Percentiles rank a stretch among this genome's conserved stretches.
These are phyloP conservation scores for Galeopsis tetrahit DNA, from an alignment of 257 asterid genomes.

Conservation along the genomic window DNA sequence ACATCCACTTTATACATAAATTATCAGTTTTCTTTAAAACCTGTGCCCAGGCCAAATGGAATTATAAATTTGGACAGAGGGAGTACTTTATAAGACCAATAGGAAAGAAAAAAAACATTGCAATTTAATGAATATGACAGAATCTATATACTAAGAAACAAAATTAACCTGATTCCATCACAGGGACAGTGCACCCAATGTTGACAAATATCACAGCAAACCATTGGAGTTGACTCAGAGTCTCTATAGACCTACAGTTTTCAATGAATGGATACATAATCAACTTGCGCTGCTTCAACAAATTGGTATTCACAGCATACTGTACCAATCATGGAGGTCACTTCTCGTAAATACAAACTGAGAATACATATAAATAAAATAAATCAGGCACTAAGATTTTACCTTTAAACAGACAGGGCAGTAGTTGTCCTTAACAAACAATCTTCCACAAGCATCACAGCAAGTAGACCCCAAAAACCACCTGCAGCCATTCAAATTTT, in stretches of 20 bases:
- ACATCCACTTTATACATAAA: no score
- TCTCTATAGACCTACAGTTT: constrained; percentile 86
- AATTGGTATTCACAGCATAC: constrained; percentile 16
- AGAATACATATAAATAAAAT: constrained; percentile 14
- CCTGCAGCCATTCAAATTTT: constrained; percentile 49
- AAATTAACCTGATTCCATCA: constrained; percentile 82
- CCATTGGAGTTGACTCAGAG: constrained; percentile 99
- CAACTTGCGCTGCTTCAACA: constrained; percentile 34
- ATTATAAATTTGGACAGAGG: no score
- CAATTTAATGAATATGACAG: constrained; percentile 8
- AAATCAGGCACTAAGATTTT: constrained; percentile 21
- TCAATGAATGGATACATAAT: constrained; percentile 30
- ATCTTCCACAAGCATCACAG: constrained; percentile 99
- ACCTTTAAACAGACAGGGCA: constrained; percentile 98
- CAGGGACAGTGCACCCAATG: constrained; percentile 99
- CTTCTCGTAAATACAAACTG: not conserved
- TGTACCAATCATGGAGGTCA: constrained; percentile 20
- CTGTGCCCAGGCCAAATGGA: no score
- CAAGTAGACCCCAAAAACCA: constrained; percentile 99
- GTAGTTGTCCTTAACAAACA: constrained; percentile 89
- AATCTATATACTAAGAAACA: not conserved
- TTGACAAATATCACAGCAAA: constrained; percentile 95
- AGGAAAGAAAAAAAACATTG: not conserved
- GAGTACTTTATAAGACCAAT: constrained; percentile 11
- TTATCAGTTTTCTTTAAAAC: no score